Percentiles rank a stretch among this genome's conserved stretches.
phyloP scores from a whole-genome alignment of 768 basidiomycete genomes.

The Boletus rubescentipes region DNA sequence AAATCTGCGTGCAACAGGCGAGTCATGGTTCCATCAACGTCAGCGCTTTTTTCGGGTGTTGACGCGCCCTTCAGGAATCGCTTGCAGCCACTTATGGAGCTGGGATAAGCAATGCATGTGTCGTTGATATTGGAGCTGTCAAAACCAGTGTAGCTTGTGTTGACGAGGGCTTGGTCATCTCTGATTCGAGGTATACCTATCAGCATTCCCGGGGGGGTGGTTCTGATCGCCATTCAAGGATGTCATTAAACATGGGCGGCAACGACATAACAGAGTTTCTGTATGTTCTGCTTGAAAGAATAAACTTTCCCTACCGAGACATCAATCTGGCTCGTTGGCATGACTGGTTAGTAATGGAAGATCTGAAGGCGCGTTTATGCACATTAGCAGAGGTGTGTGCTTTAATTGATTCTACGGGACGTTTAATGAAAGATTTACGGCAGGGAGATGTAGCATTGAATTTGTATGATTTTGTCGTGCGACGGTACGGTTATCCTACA shows the following conservation, averaged over 20 bases:
- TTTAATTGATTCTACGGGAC: constrained; percentile 2
- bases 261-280: constrained; percentile 94
- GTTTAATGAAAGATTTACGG: constrained; percentile 4
- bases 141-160: constrained; percentile 88
- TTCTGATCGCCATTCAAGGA: constrained; percentile 40
- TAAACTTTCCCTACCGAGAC: constrained; percentile 86
- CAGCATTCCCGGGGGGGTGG: neutral
- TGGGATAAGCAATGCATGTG: constrained; percentile 91
- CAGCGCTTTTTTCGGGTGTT: neutral
- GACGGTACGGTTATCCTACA: constrained; percentile 70
- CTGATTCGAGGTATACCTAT: constrained; percentile 74
- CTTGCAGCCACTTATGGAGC: constrained; percentile 93
- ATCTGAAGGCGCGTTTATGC: constrained; percentile 81
- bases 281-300: constrained; percentile 72
- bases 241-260: constrained; percentile 85
- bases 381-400: constrained; percentile 80
- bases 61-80: constrained; percentile 61
- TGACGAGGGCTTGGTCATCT: constrained; percentile 86
- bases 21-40: neutral
- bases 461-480: constrained; percentile 85
- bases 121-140: constrained; percentile 90
- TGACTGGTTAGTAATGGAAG: constrained; percentile 92
- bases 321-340: constrained; percentile 73
- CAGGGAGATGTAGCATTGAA: constrained; percentile 90
- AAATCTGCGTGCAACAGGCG: constrained; percentile 90